A percentile compares a stretch with the other conserved stretches of the same genome.
Conservation (phyloP, 805 yeast species). For the Kluyveromyces lactis region DNA sequence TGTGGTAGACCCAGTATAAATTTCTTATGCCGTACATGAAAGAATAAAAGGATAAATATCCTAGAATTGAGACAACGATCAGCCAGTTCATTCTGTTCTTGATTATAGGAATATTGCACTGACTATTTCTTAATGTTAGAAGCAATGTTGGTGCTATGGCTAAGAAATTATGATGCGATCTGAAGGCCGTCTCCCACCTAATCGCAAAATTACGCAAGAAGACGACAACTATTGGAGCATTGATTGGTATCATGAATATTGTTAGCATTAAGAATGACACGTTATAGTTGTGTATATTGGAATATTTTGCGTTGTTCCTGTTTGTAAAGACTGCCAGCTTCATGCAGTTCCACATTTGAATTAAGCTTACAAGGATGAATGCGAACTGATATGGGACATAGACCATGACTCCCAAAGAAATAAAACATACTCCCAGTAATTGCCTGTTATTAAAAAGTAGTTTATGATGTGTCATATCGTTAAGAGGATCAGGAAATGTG, state of each 20-base stretch:
- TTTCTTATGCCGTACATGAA: constrained; percentile 71
- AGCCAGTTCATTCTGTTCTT: constrained; percentile 21
- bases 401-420: constrained; percentile 43
- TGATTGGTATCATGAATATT: constrained; percentile 74
- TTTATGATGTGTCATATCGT: no score
- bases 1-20: constrained; percentile 76
- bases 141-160: constrained; percentile 68
- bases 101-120: constrained; percentile 36
- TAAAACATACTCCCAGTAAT: constrained; percentile 27
- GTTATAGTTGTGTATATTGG: constrained; percentile 47
- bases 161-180: constrained; percentile 76
- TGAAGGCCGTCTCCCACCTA: constrained; percentile 76
- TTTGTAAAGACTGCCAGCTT: constrained; percentile 21
- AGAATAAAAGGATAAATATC: constrained; percentile 51
- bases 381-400: constrained; percentile 81
- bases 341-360: constrained; percentile 50
- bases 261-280: constrained; percentile 56
- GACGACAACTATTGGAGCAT: constrained; percentile 69
- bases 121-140: constrained; percentile 48
- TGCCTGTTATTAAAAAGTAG: constrained; percentile 23
- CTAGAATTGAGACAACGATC: constrained; percentile 33
- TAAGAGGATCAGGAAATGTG: no score
- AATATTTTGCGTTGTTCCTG: constrained; percentile 7
- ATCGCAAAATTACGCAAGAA: constrained; percentile 73
- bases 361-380: constrained; percentile 47